Conservation (phyloP, 2,329 filamentous ascomycete species). For the Trichoderma sp. region DNA sequence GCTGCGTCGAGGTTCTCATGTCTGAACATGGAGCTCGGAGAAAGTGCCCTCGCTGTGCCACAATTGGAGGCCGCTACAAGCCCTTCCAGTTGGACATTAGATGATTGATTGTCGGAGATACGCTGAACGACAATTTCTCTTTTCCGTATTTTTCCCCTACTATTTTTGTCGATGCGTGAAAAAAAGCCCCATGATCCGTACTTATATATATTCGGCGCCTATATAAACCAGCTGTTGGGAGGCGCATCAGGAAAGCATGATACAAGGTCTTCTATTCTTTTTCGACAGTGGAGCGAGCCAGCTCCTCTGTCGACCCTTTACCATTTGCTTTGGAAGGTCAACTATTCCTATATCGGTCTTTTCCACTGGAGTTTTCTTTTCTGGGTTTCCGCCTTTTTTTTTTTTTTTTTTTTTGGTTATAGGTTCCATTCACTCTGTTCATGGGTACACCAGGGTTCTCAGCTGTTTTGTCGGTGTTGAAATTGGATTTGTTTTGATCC, state of each 20-base stretch:
- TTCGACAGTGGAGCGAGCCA: neutral
- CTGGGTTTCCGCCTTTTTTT: neutral
- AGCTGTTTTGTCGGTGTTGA: neutral
- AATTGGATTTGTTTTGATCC: neutral
- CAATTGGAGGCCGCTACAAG: conserved; percentile 79
- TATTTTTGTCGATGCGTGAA: neutral
- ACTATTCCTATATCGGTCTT: conserved; percentile 1
- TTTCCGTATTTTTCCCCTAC: neutral
- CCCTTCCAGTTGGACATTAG: conserved; percentile 79
- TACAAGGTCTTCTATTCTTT: conserved; percentile 24
- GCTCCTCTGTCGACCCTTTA: neutral
- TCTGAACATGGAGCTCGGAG: conserved; percentile 74
- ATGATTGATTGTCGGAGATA: neutral
- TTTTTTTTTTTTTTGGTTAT: neutral
- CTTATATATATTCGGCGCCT: conserved; percentile 10
- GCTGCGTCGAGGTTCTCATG: conserved; percentile 82
- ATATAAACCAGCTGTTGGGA: conserved; percentile 10
- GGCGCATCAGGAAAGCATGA: conserved; percentile 27
- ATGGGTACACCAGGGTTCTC: neutral
- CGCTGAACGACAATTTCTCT: neutral
- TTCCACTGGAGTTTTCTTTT: neutral
- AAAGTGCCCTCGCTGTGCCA: conserved; percentile 79
- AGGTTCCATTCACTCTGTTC: neutral
- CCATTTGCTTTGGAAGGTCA: neutral
- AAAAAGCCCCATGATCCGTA: neutral